Conservation (phyloP, 1,284 basidiomycete species). For the Athelia psychrophila region DNA sequence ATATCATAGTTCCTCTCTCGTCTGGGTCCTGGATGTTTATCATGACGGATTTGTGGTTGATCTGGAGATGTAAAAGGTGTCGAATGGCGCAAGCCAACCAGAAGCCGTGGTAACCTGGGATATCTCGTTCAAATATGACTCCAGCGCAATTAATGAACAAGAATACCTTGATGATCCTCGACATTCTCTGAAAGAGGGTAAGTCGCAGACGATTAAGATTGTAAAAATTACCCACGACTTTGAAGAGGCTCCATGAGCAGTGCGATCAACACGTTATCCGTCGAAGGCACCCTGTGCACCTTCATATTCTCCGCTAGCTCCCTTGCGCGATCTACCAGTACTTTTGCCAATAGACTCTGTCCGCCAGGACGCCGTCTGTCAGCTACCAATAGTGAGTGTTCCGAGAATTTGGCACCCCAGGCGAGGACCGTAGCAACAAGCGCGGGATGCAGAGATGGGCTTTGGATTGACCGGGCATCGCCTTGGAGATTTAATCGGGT, state of each 20-base stretch:
- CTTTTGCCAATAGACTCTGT: slow-evolving; percentile 75
- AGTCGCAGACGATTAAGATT: neutral
- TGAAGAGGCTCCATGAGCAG: slow-evolving; percentile 77
- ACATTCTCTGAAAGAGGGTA: slow-evolving; percentile 51
- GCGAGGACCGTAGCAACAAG: slow-evolving; percentile 87
- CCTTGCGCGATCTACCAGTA: slow-evolving; percentile 75
- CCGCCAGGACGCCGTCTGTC: slow-evolving; percentile 72
- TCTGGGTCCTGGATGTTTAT: slow-evolving; percentile 67
- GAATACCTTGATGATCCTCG: slow-evolving; percentile 58
- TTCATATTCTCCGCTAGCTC: slow-evolving; percentile 84
- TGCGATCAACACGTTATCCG: slow-evolving; percentile 79
- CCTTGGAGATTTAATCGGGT: slow-evolving; percentile 53
- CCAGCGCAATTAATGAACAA: slow-evolving; percentile 6
- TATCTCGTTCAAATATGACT: slow-evolving; percentile 5
- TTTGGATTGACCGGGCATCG: slow-evolving; percentile 23
- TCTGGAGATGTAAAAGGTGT: slow-evolving; percentile 75
- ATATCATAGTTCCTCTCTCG: slow-evolving; percentile 75
- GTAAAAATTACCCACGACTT: slow-evolving; percentile 60
- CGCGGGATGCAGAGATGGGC: slow-evolving; percentile 58
- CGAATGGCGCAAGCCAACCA: slow-evolving; percentile 78
- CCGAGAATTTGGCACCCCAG: slow-evolving; percentile 91
- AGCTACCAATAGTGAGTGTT: slow-evolving; percentile 76
- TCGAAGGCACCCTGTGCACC: slow-evolving; percentile 75
- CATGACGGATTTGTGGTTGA: slow-evolving; percentile 78
- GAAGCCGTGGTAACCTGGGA: slow-evolving; percentile 73